Evolutionary conservation across 257 asterid genomes (phyloP), one percentile per base, ranked within the genome.

Genomic region (Solanum microdontum): DNA sequence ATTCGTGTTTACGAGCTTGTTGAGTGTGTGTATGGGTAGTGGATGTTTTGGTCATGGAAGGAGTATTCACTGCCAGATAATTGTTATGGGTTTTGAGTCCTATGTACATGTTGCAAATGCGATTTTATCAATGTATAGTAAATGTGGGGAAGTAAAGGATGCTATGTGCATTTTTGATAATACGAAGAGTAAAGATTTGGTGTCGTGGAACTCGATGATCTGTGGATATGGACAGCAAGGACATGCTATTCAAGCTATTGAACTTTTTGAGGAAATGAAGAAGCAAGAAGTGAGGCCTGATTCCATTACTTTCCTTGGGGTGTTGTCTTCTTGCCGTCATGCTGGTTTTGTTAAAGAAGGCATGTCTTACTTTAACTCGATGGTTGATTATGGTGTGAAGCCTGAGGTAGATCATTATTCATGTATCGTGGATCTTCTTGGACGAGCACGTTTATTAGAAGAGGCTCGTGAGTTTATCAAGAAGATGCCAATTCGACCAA

Each of bases 171-270:
- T 91, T 64, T 90, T 91, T 89, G 17, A 83, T 74, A 84, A 40
- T 34, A 86, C 43, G 21, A 87, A 43, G 10, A 11, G 72, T 4
- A 90, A 84, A 58, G 92, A 91, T 85, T 89, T 91, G 89, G 93
- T 91, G 30, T 90, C 93, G 4, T 91, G 93, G 93, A 91, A 91
- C 77, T 87, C 92, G 4, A 91, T 91, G 88, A 88, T 90, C 19
- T 87, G 90, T 8, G 93, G 92, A 12, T 91, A 87, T 89, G 92
- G 89, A 28, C 89, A 60, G 45, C 91, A 89, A 26, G 93, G 93
- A 40, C 88, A 80, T 34, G 91, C 87, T 12, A 6, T 9, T 17
- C 83, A 89, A 83, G 93, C 92, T 37, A 89, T 90, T 55, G 86
- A 87, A 24, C 89, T 91, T 51, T 89, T 89, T 28, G 87, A 90